These are phyloP conservation scores for Hypoxylon sp. DNA, from an alignment of 2,329 filamentous ascomycete genomes.

Conservation along the genomic window DNA sequence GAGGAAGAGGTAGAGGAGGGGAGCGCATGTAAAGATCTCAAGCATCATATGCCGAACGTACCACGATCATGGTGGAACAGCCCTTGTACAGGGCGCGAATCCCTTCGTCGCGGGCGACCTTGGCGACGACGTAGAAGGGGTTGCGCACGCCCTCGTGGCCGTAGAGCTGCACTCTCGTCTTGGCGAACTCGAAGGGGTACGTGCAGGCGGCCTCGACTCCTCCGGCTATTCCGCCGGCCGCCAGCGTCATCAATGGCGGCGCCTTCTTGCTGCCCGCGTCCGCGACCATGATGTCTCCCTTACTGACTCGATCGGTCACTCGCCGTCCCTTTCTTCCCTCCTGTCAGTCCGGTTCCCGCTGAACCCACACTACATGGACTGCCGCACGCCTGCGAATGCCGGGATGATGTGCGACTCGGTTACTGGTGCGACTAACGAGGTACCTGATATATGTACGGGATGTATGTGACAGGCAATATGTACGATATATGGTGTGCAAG, in stretches of 20 bases:
- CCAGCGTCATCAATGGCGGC: conserved; percentile 41
- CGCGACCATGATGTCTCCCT: conserved; percentile 42
- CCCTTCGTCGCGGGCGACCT: conserved; percentile 65
- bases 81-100: conserved; percentile 66
- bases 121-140: conserved; percentile 62
- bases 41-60: conserved; percentile 22
- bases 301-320: not conserved
- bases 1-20: not conserved
- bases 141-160: conserved; percentile 54
- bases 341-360: not conserved
- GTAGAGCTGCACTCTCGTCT: conserved; percentile 65
- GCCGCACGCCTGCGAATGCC: not conserved
- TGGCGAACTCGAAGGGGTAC: conserved; percentile 71
- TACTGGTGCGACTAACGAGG: not conserved
- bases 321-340: not conserved
- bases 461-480: not conserved
- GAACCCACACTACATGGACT: not conserved
- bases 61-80: conserved; percentile 58
- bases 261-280: conserved; percentile 38
- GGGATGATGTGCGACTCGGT: not conserved
- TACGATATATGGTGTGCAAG: too few relatives aligned
- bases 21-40: not conserved
- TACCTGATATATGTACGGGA: too few relatives aligned
- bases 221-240: conserved; percentile 45
- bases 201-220: conserved; percentile 46